Percentiles rank a stretch among this genome's conserved stretches.
Evolutionary conservation across 768 basidiomycete species (phyloP).

Genomic region (Lyophyllum shimeji): DNA sequence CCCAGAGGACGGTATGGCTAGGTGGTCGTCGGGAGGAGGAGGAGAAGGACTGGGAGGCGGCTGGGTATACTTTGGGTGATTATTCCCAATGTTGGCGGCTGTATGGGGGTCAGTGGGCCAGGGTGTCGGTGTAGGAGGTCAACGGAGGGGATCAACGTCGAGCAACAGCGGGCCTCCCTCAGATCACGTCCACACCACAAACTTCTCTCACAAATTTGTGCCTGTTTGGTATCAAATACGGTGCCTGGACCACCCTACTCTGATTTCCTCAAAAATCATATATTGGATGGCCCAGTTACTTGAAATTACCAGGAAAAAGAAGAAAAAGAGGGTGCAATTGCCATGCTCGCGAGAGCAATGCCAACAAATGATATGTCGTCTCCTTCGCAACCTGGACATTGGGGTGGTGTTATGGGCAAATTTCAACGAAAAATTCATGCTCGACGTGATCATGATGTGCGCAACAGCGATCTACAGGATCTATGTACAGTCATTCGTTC

Average conservation of each 20-base stretch:
- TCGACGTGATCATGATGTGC: not conserved
- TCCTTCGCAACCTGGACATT: conserved; percentile 10
- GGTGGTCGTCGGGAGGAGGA: conserved; percentile 17
- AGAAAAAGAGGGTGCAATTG: no score
- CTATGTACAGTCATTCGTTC: conserved; percentile 46
- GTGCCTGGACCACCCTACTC: no score
- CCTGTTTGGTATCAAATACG: not conserved
- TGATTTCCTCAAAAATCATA: no score
- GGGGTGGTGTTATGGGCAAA: no score
- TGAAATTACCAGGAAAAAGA: no score
- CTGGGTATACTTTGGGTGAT: conserved; percentile 16
- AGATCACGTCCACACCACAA: conserved; percentile 1
- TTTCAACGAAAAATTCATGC: not conserved
- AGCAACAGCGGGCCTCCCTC: conserved; percentile 4
- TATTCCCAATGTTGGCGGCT: conserved; percentile 20
- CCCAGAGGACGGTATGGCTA: conserved; percentile 68
- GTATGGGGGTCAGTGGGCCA: conserved; percentile 7
- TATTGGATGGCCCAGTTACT: no score
- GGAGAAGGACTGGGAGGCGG: conserved; percentile 15
- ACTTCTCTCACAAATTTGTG: conserved; percentile 9
- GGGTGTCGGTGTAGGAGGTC: conserved; percentile 1
- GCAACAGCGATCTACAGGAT: not conserved
- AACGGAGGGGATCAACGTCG: not conserved
- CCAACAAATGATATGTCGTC: not conserved
- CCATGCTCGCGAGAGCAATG: no score